Conservation (phyloP, 2,329 filamentous ascomycete species). For the Paracoccidioides lutzii region DNA sequence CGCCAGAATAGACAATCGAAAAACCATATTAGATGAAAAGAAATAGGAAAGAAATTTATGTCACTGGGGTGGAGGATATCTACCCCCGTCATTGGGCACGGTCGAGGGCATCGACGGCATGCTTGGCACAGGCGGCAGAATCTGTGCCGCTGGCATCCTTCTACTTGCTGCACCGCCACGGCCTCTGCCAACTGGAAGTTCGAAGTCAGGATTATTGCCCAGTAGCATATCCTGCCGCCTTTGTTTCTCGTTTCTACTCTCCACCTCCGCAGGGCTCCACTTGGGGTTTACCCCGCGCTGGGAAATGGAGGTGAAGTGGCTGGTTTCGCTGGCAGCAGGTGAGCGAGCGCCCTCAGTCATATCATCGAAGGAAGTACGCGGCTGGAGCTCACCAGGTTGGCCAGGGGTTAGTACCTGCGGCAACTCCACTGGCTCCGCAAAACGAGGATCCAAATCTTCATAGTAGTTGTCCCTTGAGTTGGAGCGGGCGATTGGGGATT, state of each 20-base stretch:
- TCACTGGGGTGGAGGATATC: constrained; percentile 2
- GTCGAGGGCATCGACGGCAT: constrained; percentile 8
- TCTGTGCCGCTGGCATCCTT: neutral
- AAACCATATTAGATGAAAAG: neutral
- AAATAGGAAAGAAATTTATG: neutral
- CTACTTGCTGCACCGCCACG: constrained; percentile 11
- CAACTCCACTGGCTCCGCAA: constrained; percentile 42
- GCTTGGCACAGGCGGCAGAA: constrained; percentile 16
- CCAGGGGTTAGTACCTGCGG: constrained; percentile 30
- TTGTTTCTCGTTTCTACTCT: constrained; percentile 36
- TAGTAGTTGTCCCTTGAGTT: constrained; percentile 53
- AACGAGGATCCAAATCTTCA: constrained; percentile 85
- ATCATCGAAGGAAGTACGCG: constrained; percentile 48
- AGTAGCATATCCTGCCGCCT: constrained; percentile 60
- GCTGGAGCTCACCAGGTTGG: constrained; percentile 26
- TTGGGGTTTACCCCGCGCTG: constrained; percentile 79
- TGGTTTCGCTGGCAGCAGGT: constrained; percentile 64
- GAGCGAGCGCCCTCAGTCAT: constrained; percentile 52
- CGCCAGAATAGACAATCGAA: neutral
- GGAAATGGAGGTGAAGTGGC: constrained; percentile 79
- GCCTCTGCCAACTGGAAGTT: constrained; percentile 40
- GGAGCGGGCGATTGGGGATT: constrained; percentile 18
- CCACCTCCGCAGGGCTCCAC: constrained; percentile 48
- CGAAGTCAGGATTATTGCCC: constrained; percentile 75
- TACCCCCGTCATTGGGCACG: neutral